Evolutionary conservation across 2,329 filamentous ascomycete genomes (phyloP).

Genomic region (Tolypocladium album): DNA sequence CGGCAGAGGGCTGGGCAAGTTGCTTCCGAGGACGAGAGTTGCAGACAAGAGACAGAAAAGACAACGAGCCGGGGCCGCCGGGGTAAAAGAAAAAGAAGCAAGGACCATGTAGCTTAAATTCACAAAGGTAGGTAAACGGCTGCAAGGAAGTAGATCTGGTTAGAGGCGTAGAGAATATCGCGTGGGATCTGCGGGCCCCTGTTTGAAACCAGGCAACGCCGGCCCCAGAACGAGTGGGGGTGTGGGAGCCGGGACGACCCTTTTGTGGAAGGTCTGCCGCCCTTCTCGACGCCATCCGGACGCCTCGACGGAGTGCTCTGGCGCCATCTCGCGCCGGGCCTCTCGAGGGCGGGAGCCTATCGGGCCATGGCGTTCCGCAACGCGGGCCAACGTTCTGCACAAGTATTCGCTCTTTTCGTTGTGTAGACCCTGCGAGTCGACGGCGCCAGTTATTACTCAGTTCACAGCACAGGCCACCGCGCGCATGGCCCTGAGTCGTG

Average conservation of each 20-base stretch:
- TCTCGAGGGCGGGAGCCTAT: neutral
- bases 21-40: neutral
- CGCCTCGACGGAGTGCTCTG: neutral
- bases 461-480: no score
- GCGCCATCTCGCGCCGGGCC: no score
- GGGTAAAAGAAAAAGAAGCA: neutral
- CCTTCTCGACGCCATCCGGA: neutral
- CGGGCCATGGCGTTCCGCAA: neutral
- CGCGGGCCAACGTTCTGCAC: neutral
- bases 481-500: neutral
- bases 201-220: neutral
- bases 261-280: neutral
- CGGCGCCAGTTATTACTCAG: neutral
- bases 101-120: neutral
- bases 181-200: neutral
- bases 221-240: neutral
- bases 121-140: neutral
- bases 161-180: neutral
- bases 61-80: neutral
- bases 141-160: neutral
- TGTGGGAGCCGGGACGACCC: neutral
- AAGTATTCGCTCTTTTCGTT: no score
- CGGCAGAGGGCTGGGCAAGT: neutral
- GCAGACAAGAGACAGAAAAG: neutral
- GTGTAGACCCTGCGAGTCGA: neutral